Conservation (phyloP, 1,139 yeast genomes). For the Geotrichum bryndzae region DNA sequence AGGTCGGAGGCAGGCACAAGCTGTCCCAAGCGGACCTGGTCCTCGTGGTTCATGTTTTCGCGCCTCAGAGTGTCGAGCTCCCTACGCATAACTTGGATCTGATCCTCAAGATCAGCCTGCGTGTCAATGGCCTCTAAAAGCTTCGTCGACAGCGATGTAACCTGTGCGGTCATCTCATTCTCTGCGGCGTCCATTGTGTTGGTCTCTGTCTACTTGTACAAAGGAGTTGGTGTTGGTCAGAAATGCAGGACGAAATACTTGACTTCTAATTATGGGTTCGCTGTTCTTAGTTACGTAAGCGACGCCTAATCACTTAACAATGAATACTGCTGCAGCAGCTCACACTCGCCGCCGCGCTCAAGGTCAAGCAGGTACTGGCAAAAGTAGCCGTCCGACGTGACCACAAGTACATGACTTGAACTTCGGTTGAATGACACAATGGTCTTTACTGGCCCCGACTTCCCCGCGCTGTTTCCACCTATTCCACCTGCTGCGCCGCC, state of each 20-base stretch:
- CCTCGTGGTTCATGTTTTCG: slow-evolving; percentile 27
- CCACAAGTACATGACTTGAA: slow-evolving; percentile 64
- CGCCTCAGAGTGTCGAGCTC: slow-evolving; percentile 29
- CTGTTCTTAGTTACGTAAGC: slow-evolving; percentile 2
- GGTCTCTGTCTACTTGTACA: neutral
- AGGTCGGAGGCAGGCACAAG: slow-evolving; percentile 23
- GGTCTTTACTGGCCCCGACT: slow-evolving; percentile 31
- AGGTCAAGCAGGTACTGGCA: slow-evolving; percentile 84
- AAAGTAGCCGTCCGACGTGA: slow-evolving; percentile 81
- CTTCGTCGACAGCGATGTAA: slow-evolving; percentile 34
- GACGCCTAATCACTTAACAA: slow-evolving; percentile 23
- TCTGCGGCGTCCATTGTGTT: neutral
- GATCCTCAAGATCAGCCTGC: slow-evolving; percentile 37
- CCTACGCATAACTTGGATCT: slow-evolving; percentile 26
- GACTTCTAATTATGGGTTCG: neutral
- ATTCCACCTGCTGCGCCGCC: neutral
- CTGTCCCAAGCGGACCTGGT: slow-evolving; percentile 24
- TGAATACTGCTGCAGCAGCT: slow-evolving; percentile 64
- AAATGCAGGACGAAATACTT: neutral
- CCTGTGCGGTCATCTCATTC: slow-evolving; percentile 27
- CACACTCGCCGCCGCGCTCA: slow-evolving; percentile 91
- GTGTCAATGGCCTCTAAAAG: slow-evolving; percentile 35
- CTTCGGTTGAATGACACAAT: slow-evolving; percentile 40
- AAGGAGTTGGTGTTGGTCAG: neutral
- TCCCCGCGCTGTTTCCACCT: slow-evolving; percentile 4